Evolutionary conservation across 148 eudicot genomes (phyloP).

Genomic region (Vaccinium myrtillus): DNA sequence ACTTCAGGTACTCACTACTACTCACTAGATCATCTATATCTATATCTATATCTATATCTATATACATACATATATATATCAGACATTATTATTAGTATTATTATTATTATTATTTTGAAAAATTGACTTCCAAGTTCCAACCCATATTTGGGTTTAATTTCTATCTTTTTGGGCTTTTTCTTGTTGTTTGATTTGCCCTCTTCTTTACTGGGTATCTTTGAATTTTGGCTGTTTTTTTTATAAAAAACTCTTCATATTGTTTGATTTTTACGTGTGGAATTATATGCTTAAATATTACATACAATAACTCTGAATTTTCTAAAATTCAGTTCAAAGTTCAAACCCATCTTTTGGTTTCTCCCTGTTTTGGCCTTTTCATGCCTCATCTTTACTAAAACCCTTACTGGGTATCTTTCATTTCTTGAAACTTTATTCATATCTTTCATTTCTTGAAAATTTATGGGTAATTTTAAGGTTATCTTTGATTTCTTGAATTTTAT

Average conservation of each 20-base stretch:
- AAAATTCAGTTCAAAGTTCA: not conserved
- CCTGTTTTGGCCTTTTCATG: not conserved
- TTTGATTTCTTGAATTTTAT: not conserved
- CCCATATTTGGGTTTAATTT: not conserved
- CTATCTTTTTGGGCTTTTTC: not conserved
- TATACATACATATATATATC: not conserved
- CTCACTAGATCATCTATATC: no score
- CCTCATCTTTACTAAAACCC: not conserved
- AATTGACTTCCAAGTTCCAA: no score
- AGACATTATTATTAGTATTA: no score
- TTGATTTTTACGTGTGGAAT: not conserved
- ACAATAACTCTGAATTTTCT: not conserved
- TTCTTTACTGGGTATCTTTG: not conserved
- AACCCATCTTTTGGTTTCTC: not conserved
- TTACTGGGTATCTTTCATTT: not conserved
- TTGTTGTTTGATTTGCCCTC: not conserved
- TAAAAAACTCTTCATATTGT: not conserved
- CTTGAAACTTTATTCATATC: not conserved
- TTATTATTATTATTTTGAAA: no score
- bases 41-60: not conserved
- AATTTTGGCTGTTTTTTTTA: not conserved
- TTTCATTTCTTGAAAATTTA: no score
- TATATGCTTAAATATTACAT: no score
- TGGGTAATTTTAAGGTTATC: no score
- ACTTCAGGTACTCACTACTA: slow-evolving; percentile 48